Evolutionary conservation across 2,329 filamentous ascomycete species (phyloP).

Genomic region (Phaeoacremonium minimum): DNA sequence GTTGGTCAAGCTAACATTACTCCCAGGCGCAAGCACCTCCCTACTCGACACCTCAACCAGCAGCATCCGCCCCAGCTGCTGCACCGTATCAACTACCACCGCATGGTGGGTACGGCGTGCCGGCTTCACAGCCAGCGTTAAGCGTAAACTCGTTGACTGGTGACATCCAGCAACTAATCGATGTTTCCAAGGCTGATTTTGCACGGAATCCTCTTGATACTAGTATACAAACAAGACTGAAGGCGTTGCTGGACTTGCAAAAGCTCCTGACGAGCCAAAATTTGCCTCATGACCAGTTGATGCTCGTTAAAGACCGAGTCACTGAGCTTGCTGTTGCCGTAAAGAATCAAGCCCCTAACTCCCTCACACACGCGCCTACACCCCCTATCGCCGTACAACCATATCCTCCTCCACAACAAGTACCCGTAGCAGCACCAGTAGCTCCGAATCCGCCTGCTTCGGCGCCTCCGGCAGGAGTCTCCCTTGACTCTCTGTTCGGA

Average conservation of each 20-base stretch:
- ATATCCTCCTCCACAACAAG: conserved; percentile 24
- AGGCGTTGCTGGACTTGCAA: conserved; percentile 82
- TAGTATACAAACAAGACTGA: conserved; percentile 72
- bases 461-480: conserved; percentile 29
- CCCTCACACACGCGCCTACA: conserved; percentile 22
- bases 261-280: conserved; percentile 72
- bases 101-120: conserved; percentile 31
- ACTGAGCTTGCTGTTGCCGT: conserved; percentile 70
- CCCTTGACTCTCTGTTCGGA: conserved; percentile 56
- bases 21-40: conserved; percentile 17
- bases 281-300: conserved; percentile 75
- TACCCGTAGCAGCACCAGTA: conserved; percentile 23
- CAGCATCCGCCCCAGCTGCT: conserved; percentile 26
- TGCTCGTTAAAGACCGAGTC: conserved; percentile 81
- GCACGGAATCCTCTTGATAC: conserved; percentile 72
- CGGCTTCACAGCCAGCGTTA: conserved; percentile 36
- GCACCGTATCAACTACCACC: conserved; percentile 37
- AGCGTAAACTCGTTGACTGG: conserved; percentile 72
- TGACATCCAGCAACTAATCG: conserved; percentile 78
- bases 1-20: too few relatives aligned
- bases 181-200: conserved; percentile 68
- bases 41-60: conserved; percentile 27
- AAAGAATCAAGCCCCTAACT: conserved; percentile 50
- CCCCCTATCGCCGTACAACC: conserved; percentile 24
- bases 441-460: conserved; percentile 23